Percentiles rank a stretch among this genome's conserved stretches.
Evolutionary conservation across 202 grass and related monocot genomes (phyloP).

Genomic region (Zoysia matrella): DNA sequence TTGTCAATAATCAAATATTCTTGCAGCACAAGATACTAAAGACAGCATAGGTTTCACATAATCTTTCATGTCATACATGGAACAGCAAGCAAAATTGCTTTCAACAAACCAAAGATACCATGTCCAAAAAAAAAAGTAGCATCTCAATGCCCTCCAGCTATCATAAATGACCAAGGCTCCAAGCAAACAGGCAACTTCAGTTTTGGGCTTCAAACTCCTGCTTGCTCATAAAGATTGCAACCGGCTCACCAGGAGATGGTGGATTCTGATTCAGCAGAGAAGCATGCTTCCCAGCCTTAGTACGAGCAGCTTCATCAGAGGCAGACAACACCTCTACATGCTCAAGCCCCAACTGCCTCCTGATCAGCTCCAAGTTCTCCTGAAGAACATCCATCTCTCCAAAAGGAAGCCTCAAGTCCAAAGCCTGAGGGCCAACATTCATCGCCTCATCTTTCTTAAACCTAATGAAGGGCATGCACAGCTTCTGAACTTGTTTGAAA

Average conservation of each 20-base stretch:
- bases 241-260: slow-evolving; percentile 64
- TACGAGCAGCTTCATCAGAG: slow-evolving; percentile 40
- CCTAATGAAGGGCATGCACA: slow-evolving; percentile 76
- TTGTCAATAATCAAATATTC: too few species aligned
- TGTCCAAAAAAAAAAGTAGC: not conserved
- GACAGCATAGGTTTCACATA: too few species aligned
- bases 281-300: slow-evolving; percentile 49
- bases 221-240: slow-evolving; percentile 69
- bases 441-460: slow-evolving; percentile 61
- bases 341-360: slow-evolving; percentile 69
- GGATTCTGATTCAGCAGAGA: slow-evolving; percentile 3
- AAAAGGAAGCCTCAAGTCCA: slow-evolving; percentile 66
- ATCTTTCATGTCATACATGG: not conserved
- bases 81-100: not conserved
- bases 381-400: too few species aligned
- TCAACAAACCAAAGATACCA: not conserved
- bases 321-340: slow-evolving; percentile 55
- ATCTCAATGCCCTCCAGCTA: not conserved
- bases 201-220: slow-evolving; percentile 43
- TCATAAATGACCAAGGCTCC: not conserved
- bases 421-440: slow-evolving; percentile 54
- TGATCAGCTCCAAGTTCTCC: slow-evolving; percentile 54
- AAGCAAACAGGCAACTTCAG: not conserved
- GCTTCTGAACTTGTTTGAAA: slow-evolving; percentile 60
- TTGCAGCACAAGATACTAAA: too few species aligned